Evolutionary conservation across 2,329 filamentous ascomycete species (phyloP).

Genomic region (Cercospora zeina): DNA sequence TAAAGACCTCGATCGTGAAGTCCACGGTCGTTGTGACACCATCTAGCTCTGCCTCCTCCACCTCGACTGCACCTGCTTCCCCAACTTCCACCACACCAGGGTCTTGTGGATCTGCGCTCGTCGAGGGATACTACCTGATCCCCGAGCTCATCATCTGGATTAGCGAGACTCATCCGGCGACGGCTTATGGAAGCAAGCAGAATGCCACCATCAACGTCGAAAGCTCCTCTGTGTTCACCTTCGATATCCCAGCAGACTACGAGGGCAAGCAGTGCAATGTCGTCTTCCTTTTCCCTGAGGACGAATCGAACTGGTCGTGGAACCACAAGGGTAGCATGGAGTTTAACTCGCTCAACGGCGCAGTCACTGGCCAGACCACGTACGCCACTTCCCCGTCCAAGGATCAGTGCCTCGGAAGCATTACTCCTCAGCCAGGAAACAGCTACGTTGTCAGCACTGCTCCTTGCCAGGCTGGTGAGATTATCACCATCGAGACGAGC

Average conservation of each 20-base stretch:
- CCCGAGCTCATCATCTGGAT: constrained; percentile 67
- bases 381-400: constrained; percentile 28
- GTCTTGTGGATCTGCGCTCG: constrained; percentile 32
- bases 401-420: constrained; percentile 18
- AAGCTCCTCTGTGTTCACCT: constrained; percentile 66
- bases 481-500: constrained; percentile 30
- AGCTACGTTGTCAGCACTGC: constrained; percentile 34
- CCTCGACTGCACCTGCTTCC: constrained; percentile 18
- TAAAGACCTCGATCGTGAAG: background rate
- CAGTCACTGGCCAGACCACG: constrained; percentile 51
- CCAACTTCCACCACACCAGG: constrained; percentile 21
- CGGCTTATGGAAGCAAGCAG: constrained; percentile 55
- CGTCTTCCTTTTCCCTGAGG: constrained; percentile 64
- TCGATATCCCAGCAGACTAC: constrained; percentile 60
- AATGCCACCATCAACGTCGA: constrained; percentile 59
- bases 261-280: constrained; percentile 62
- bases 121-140: constrained; percentile 45
- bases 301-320: constrained; percentile 58
- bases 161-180: constrained; percentile 56
- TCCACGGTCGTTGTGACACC: background rate
- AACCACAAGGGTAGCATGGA: constrained; percentile 28
- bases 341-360: constrained; percentile 45
- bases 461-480: constrained; percentile 34
- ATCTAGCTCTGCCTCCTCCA: constrained; percentile 5
- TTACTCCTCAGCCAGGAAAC: constrained; percentile 32